A percentile compares a stretch with the other conserved stretches of the same genome.
Conservation (phyloP, 371 early-diverging fungal genomes). For the Mucor indicus region DNA sequence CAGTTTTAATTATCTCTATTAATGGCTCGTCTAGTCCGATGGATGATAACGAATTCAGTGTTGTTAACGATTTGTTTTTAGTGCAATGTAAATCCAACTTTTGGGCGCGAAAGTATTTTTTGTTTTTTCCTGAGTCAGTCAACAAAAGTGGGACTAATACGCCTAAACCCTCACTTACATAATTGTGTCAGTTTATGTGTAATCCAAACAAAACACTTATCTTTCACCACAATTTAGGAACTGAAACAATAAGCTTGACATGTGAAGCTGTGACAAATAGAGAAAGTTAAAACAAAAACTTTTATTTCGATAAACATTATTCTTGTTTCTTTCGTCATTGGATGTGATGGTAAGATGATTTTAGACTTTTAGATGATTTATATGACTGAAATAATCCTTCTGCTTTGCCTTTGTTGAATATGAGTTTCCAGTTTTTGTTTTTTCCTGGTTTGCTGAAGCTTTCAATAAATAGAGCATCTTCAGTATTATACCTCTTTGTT, state of each 20-base stretch:
- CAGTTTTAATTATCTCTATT: conserved; percentile 8
- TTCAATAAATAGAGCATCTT: conserved; percentile 9
- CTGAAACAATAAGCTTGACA: conserved; percentile 8
- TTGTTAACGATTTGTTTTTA: conserved; percentile 7
- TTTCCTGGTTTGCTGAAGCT: conserved; percentile 1
- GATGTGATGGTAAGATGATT: conserved; percentile 2
- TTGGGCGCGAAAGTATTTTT: conserved; percentile 7
- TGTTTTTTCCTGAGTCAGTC: conserved; percentile 9
- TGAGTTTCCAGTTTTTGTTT: conserved; percentile 6
- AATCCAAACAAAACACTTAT: conserved; percentile 8
- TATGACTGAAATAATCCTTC: conserved; percentile 1
- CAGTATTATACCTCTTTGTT: background rate
- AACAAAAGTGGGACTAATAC: background rate
- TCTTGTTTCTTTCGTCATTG: conserved; percentile 5
- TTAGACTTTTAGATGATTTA: conserved; percentile 6
- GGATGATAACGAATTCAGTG: conserved; percentile 4
- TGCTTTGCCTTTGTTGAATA: conserved; percentile 6
- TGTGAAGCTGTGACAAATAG: conserved; percentile 10
- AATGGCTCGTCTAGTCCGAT: conserved; percentile 2
- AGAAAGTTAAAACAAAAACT: conserved; percentile 5
- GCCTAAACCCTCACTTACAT: background rate
- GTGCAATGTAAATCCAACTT: conserved; percentile 7
- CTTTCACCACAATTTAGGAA: conserved; percentile 6
- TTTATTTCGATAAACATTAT: conserved; percentile 6
- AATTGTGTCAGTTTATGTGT: conserved; percentile 12